Evolutionary conservation across 2,329 filamentous ascomycete species (phyloP).

Genomic region (Curvularia spicifera): DNA sequence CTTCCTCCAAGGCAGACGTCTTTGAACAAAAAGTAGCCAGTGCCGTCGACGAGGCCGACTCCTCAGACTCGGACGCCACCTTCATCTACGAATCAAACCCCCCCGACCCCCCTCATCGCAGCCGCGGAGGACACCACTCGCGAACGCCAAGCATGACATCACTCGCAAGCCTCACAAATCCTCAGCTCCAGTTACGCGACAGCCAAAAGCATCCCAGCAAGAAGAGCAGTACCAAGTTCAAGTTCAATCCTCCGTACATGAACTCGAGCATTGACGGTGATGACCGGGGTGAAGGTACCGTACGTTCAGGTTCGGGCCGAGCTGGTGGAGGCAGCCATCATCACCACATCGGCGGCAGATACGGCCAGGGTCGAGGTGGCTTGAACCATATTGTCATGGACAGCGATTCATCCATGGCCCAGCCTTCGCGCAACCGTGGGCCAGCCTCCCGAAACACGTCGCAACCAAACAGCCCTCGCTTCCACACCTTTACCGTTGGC

Average conservation of each 20-base stretch:
- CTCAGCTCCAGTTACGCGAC: constrained; percentile 63
- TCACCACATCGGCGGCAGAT: constrained; percentile 80
- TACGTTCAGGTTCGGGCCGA: constrained; percentile 52
- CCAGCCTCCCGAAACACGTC: constrained; percentile 66
- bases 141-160: constrained; percentile 94
- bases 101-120: constrained; percentile 66
- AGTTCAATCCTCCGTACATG: constrained; percentile 80
- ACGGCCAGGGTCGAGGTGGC: constrained; percentile 74
- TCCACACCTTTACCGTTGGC: constrained; percentile 56
- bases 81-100: constrained; percentile 99
- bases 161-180: constrained; percentile 70
- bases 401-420: constrained; percentile 67
- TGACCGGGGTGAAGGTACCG: constrained; percentile 50
- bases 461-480: constrained; percentile 71
- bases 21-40: constrained; percentile 97
- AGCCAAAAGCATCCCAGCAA: constrained; percentile 67
- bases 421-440: constrained; percentile 68
- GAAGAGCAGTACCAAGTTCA: constrained; percentile 99
- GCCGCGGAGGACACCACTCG: constrained; percentile 76
- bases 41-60: constrained; percentile 93
- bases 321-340: constrained; percentile 71
- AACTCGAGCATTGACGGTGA: constrained; percentile 62
- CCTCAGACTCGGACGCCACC: constrained; percentile 96
- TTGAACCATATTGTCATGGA: constrained; percentile 70
- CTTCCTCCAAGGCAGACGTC: constrained; percentile 94